These are phyloP conservation scores for Russula abietina DNA, from an alignment of 768 basidiomycete genomes.

Conservation along the genomic window DNA sequence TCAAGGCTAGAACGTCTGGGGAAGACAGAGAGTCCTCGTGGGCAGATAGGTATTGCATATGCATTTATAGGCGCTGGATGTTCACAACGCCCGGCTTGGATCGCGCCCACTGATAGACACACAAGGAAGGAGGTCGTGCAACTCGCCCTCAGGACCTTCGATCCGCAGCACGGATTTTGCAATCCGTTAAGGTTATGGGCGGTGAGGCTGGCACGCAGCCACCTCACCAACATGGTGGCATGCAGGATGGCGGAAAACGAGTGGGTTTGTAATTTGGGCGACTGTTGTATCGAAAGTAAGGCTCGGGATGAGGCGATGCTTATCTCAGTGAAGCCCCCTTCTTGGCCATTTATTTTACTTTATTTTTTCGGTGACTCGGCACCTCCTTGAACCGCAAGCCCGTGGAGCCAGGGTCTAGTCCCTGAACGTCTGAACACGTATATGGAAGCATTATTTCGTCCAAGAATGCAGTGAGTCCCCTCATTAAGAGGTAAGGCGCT, in stretches of 20 bases:
- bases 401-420: conserved; percentile 17
- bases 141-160: neutral
- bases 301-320: conserved; percentile 11
- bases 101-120: conserved; percentile 16
- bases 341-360: conserved; percentile 5
- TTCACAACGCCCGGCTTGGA: conserved; percentile 13
- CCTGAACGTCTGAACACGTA: conserved; percentile 20
- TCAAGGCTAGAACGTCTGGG: neutral
- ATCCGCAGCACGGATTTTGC: conserved; percentile 9
- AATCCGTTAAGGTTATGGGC: neutral
- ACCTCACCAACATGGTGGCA: conserved; percentile 6
- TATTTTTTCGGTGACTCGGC: conserved; percentile 7
- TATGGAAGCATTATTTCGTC: conserved; percentile 19
- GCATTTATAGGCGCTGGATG: conserved; percentile 8
- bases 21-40: too few species aligned
- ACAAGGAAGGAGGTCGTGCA: conserved; percentile 4
- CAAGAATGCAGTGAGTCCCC: conserved; percentile 14
- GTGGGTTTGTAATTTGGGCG: neutral
- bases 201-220: conserved; percentile 16
- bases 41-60: conserved; percentile 9
- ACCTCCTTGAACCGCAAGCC: conserved; percentile 6
- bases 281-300: conserved; percentile 9
- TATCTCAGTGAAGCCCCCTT: conserved; percentile 16
- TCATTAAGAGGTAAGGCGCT: conserved; percentile 16
- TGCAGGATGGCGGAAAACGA: neutral